Evolutionary conservation across 306 rosid genomes (phyloP), one percentile per base, ranked within the genome.

Genomic region (Sophora flavescens): DNA sequence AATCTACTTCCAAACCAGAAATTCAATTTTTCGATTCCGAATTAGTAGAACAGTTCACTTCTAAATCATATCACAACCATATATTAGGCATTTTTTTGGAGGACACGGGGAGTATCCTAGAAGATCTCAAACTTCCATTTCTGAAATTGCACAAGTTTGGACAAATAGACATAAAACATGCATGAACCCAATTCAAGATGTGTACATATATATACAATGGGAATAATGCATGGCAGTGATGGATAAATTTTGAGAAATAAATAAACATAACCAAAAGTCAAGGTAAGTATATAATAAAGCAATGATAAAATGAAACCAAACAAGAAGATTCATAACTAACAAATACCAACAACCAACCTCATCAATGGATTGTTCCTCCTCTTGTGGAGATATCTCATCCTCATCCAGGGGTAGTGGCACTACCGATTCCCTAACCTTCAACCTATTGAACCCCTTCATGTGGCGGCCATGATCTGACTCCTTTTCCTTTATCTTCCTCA

Each of bases 401-500:
- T 86, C 88, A 67, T 65, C 83, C 26, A 72, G 61, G 11, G 84
- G 58, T 5, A 72, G 11, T 51, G 45, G 85, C 51, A 58, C 39
- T 10, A 74, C 64, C 1, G 89, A 74, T 78, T 92, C 96, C 81
- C 95, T 86, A 48, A 81, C 85, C 74, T 89, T 90, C 77, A 65
- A 80, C 86, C 96, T 87, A 72, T 87, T 87, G 79, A 84, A 89
- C n/a, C 96, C 97, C 82, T 90, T 94, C 97, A 92, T 92, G 86
- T 92, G 98, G 18, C 97, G 89, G 54, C 98, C 97, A 64, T 81
- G 98, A 71, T 94, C 98, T 0, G 97, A 82, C 44, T 80, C 97
- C 79, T 89, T 92, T 84, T 94, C 98, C 84, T 94, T 94, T 35
- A 94, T 90, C 83, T 94, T 91, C 86, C 98, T 92, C 87, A 94